Evolutionary conservation across 257 asterid species (phyloP), one percentile per base, ranked within the genome.

Genomic region (Lantana camara): DNA sequence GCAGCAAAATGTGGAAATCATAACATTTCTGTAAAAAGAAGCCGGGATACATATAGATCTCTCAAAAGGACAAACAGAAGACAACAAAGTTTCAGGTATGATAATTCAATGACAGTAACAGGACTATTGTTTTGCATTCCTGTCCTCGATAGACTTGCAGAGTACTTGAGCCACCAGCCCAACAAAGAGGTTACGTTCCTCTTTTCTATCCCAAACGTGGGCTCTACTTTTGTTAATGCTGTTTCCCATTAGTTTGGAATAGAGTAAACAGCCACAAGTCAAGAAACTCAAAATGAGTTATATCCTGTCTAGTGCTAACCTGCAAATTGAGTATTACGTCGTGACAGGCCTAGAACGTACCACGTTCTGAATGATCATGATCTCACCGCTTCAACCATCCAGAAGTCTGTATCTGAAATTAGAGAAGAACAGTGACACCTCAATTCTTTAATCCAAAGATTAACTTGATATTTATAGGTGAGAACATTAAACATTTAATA

Each of bases 121-220:
- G 30, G 24, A 20, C 64, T 48, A 11, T 13, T 17, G 68, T 54
- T 27, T 47, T 54, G 16, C 64, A 60, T 57, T 49, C 20, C 61
- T 34, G 67, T 64, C 67, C 69, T 49, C 68, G 34, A n/a, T 9
- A 30, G 17, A 63, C 56, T 5, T 57, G 45, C 70, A 58, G 65
- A 29, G 67, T 48, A 71, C 68, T 51, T 32, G 7, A 9, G 58
- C 58, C n/a, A 53, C 44, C 21, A 50, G 58, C 66, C 57, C 41
- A 55, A 62, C 42, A 46, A 63, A 10, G 60, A 63, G 41, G 34
- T n/a, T n/a, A n/a, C 35, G 35, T 67, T 29, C 57, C 30, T 20
- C 40, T 30, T 48, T 37, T 49, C 50, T 74, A 66, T 64, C 46
- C 60, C 70, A 60, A 56, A 71, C 37, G 60, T 22, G 37, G 67